phyloP scores from a whole-genome alignment of 2,329 filamentous ascomycete genomes.

The Ceratocystis diversiconidia region DNA sequence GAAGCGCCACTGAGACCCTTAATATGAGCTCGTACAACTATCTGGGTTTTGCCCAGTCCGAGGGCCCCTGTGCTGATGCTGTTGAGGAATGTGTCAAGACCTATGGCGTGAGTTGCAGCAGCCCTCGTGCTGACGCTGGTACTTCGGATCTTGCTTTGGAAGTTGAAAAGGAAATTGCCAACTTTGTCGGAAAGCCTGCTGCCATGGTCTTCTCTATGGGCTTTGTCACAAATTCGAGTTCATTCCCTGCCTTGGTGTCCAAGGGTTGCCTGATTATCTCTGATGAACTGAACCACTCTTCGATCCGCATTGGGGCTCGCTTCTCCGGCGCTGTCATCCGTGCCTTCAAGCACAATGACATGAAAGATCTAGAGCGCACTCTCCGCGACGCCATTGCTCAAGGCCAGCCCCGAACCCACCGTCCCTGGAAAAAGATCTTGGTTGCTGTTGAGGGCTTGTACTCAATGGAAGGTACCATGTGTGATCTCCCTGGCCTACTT shows the following conservation, averaged over 20 bases:
- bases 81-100: constrained; percentile 74
- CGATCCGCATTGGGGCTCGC: constrained; percentile 87
- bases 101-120: constrained; percentile 71
- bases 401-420: constrained; percentile 93
- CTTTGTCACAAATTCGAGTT: constrained; percentile 85
- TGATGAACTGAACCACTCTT: constrained; percentile 94
- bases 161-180: constrained; percentile 77
- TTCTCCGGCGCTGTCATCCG: constrained; percentile 88
- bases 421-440: constrained; percentile 97
- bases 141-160: constrained; percentile 79
- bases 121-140: constrained; percentile 68
- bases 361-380: constrained; percentile 69
- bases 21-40: constrained; percentile 99
- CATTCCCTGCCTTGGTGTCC: constrained; percentile 81
- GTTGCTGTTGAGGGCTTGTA: constrained; percentile 94
- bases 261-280: constrained; percentile 93
- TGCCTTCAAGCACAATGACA: constrained; percentile 97
- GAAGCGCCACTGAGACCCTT: constrained; percentile 82
- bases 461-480: constrained; percentile 99
- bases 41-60: constrained; percentile 92
- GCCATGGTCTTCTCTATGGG: constrained; percentile 99
- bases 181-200: constrained; percentile 84
- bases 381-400: constrained; percentile 89
- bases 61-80: constrained; percentile 87
- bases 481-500: constrained; percentile 82